A percentile compares a stretch with the other conserved stretches of the same genome.
Evolutionary conservation across 331 rosid species (phyloP).

Genomic region (Arachis monticola): DNA sequence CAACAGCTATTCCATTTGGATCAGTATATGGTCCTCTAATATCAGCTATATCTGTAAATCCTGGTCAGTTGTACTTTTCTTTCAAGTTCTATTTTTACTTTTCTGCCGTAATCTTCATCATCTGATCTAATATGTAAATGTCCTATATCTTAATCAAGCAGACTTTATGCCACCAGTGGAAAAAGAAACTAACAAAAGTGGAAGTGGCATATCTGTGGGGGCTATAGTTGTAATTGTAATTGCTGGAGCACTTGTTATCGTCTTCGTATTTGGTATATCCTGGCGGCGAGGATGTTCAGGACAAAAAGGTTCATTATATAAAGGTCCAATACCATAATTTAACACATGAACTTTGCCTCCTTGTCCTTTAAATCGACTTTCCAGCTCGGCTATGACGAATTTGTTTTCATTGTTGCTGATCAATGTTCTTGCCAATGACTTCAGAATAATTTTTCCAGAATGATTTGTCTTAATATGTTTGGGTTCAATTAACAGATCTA

Average conservation of each 20-base stretch:
- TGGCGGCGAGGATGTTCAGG: constrained; percentile 55
- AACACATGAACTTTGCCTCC: no score
- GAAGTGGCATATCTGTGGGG: constrained; percentile 36
- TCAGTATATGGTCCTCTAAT: constrained; percentile 83
- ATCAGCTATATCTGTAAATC: constrained; percentile 69
- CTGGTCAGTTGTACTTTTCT: constrained; percentile 49
- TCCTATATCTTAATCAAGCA: constrained; percentile 24
- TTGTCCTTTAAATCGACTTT: no score
- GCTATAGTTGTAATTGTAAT: constrained; percentile 46
- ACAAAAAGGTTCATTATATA: constrained; percentile 41
- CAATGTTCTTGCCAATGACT: no score
- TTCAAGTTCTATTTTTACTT: background rate
- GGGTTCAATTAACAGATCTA: constrained; percentile 45
- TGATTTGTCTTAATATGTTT: background rate
- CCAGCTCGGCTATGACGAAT: no score
- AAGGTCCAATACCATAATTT: no score
- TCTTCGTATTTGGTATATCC: constrained; percentile 43
- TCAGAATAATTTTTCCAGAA: no score
- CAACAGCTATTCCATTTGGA: constrained; percentile 55
- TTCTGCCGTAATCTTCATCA: background rate
- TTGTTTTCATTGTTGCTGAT: no score
- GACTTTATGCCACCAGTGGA: constrained; percentile 49
- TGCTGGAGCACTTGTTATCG: constrained; percentile 45
- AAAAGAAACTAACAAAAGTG: constrained; percentile 31
- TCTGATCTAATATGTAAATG: background rate